Evolutionary conservation across 768 basidiomycete species (phyloP).

Genomic region (Russula foetens): DNA sequence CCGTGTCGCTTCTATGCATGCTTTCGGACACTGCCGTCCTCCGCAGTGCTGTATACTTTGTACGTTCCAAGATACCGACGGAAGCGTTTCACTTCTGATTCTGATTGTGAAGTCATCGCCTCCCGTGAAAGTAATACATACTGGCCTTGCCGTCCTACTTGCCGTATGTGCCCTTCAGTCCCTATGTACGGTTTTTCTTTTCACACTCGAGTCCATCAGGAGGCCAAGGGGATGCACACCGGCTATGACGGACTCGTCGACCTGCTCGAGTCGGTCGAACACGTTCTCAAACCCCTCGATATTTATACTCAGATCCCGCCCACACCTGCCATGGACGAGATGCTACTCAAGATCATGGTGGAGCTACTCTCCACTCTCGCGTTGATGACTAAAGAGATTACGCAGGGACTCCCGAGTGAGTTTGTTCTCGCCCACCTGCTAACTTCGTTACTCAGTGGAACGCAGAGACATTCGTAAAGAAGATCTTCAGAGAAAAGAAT

Average conservation of each 20-base stretch:
- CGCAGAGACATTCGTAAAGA: neutral
- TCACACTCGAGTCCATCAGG: neutral
- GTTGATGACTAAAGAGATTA: neutral
- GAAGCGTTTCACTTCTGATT: neutral
- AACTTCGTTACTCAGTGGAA: neutral
- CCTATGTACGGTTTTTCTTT: neutral
- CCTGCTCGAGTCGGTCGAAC: neutral
- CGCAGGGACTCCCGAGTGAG: neutral
- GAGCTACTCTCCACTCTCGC: neutral
- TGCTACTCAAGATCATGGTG: neutral
- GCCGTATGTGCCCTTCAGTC: neutral
- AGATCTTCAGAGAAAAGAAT: neutral
- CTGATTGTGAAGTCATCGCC: neutral
- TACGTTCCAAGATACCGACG: neutral
- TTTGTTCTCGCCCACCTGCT: neutral
- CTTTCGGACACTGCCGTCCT: neutral
- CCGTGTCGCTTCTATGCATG: neutral
- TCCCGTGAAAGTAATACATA: neutral
- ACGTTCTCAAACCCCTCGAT: neutral
- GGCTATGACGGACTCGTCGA: neutral
- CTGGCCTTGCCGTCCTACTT: neutral
- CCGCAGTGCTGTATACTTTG: neutral
- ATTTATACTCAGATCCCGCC: neutral
- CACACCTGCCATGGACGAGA: neutral
- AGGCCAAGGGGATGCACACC: neutral